A percentile compares a stretch with the other conserved stretches of the same genome.
These are phyloP conservation scores for Metarhizium anisopliae DNA, from an alignment of 2,329 filamentous ascomycete genomes.

Conservation along the genomic window DNA sequence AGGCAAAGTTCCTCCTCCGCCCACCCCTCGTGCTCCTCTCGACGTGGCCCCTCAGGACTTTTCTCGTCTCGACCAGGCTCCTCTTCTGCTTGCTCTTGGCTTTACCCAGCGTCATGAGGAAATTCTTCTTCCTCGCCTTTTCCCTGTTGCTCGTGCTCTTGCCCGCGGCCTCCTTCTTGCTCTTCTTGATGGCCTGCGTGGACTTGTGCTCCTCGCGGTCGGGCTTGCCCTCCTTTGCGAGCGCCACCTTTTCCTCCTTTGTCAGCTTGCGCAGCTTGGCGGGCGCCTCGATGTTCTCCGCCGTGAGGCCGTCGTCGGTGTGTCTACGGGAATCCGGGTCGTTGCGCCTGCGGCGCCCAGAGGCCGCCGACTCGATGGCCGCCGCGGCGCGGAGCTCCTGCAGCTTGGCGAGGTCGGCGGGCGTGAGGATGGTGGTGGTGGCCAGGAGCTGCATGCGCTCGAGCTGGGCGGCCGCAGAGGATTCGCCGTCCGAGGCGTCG, in stretches of 20 bases:
- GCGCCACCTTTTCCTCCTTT: constrained; percentile 80
- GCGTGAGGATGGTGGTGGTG: constrained; percentile 90
- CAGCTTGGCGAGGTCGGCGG: constrained; percentile 91
- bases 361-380: constrained; percentile 56
- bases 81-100: constrained; percentile 93
- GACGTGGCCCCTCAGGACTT: constrained; percentile 71
- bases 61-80: constrained; percentile 77
- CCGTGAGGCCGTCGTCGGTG: constrained; percentile 80
- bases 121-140: constrained; percentile 96
- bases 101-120: constrained; percentile 95
- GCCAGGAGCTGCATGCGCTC: constrained; percentile 63
- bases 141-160: constrained; percentile 98
- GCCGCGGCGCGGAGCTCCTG: constrained; percentile 74
- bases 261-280: constrained; percentile 73
- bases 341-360: constrained; percentile 33
- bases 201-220: constrained; percentile 74
- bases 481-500: constrained; percentile 16
- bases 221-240: constrained; percentile 74
- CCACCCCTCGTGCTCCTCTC: constrained; percentile 79
- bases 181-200: constrained; percentile 73
- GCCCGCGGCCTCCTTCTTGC: constrained; percentile 79
- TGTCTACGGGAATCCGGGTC: constrained; percentile 49
- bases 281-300: constrained; percentile 83
- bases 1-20: constrained; percentile 57
- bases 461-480: constrained; percentile 34